Evolutionary conservation across 2,329 filamentous ascomycete species (phyloP), one percentile per base, ranked within the genome.

Genomic region (Arthrobotrys sphaeroides): DNA sequence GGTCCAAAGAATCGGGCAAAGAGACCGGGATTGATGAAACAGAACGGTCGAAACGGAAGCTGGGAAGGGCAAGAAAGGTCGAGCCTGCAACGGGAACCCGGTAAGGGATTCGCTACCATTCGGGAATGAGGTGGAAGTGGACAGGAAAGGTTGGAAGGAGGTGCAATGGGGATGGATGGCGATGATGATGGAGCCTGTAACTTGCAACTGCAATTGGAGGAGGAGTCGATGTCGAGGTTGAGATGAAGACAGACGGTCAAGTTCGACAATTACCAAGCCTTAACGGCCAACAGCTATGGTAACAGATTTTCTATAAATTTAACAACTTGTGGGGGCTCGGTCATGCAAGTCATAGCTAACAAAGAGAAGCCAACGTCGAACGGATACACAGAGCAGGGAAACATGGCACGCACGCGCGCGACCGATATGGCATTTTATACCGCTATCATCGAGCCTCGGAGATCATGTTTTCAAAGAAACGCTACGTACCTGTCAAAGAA

Each of bases 151-250:
- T 1, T 12, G 49, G 16, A 16, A 31, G 28, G 42, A 43, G 12
- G 7, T 18, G 12, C 31, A 33, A 5, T 53, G 47, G 31, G 53
- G 82, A 81, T 70, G 82, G n/a, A 80, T 36, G 69, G 83, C 75
- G 85, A 83, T 78, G 88, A 83, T 77, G 86, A 87, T 85, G 96
- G 97, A 82, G 94, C n/a, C n/a, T n/a, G n/a, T n/a, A n/a, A n/a
- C n/a, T n/a, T n/a, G n/a, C n/a, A n/a, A n/a, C n/a, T n/a, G n/a
- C n/a, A n/a, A 90, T 85, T 97, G 82, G 90, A 88, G 77, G 88
- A 83, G 74, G 85, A 24, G 43, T 13, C 9, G 20, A 47, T 24
- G 43, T 33, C 13, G 47, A 53, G 5, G 6, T 53, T 26, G 26
- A 33, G 45, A 51, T 51, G n/a, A 13, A 51, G 24, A n/a, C n/a